These are phyloP conservation scores for Neopestalotiopsis clavispora DNA, from an alignment of 2,329 filamentous ascomycete genomes.

Conservation along the genomic window DNA sequence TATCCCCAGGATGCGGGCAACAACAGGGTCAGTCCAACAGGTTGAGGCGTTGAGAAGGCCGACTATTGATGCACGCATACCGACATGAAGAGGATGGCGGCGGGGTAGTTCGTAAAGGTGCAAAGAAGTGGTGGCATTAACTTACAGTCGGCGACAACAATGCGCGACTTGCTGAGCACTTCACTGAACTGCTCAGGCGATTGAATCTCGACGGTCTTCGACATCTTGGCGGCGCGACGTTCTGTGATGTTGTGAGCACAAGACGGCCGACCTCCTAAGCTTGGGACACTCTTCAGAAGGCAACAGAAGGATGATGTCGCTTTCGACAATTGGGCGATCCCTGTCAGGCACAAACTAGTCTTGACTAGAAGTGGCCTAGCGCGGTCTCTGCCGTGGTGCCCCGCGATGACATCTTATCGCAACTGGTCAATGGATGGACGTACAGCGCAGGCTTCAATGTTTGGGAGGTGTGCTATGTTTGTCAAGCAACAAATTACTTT, in stretches of 20 bases:
- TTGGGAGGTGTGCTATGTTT: neutral
- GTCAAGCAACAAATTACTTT: neutral
- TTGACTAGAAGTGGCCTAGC: slow-evolving; percentile 7
- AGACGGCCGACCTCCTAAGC: slow-evolving; percentile 1
- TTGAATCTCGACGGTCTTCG: slow-evolving; percentile 52
- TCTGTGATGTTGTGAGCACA: slow-evolving; percentile 6
- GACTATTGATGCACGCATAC: neutral
- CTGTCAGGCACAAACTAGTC: slow-evolving; percentile 16
- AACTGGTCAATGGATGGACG: neutral
- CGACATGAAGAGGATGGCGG: slow-evolving; percentile 28
- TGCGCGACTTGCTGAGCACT: slow-evolving; percentile 72
- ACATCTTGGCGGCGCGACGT: slow-evolving; percentile 39
- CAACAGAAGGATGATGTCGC: slow-evolving; percentile 13
- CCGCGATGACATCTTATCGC: slow-evolving; percentile 16
- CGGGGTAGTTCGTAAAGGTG: slow-evolving; percentile 27
- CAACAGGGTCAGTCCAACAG: neutral
- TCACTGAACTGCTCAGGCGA: slow-evolving; percentile 68
- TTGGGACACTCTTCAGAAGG: neutral
- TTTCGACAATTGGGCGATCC: slow-evolving; percentile 15
- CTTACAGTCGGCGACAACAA: slow-evolving; percentile 91
- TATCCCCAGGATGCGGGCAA: neutral
- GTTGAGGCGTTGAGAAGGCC: neutral
- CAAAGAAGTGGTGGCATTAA: slow-evolving; percentile 27
- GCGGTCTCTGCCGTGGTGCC: neutral
- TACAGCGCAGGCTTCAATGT: neutral